Evolutionary conservation across 140 eudicot genomes (phyloP).

Genomic region (Oenanthe javanica): DNA sequence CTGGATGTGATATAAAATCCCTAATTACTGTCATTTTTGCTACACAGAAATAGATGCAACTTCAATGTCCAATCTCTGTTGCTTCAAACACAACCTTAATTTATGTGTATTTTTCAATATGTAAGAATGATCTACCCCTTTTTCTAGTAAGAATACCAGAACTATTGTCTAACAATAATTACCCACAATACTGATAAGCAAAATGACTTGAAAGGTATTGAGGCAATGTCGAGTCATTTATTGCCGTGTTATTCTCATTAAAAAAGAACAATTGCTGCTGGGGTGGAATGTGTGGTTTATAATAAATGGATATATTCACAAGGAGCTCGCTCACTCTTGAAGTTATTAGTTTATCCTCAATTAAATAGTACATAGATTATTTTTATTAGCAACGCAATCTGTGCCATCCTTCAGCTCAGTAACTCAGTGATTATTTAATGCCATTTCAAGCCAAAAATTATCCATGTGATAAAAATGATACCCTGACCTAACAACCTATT

Average conservation of each 20-base stretch:
- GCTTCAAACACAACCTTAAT: background rate
- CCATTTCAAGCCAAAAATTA: background rate
- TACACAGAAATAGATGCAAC: background rate
- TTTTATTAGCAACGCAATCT: background rate
- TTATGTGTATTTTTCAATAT: background rate
- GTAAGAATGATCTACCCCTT: background rate
- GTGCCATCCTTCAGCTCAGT: background rate
- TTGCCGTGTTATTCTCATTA: background rate
- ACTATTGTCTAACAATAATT: background rate
- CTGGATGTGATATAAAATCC: background rate
- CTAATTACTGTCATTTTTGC: background rate
- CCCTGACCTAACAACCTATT: background rate
- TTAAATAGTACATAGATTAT: background rate
- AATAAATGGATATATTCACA: background rate
- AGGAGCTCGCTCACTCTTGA: background rate
- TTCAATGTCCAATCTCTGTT: background rate
- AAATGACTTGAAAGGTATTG: background rate
- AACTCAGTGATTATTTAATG: background rate
- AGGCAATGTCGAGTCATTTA: background rate
- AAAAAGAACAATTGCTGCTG: background rate
- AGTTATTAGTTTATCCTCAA: background rate
- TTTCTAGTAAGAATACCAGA: background rate
- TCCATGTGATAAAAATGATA: background rate
- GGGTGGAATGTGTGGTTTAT: background rate
- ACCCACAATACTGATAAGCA: background rate